Percentiles rank a stretch among this genome's conserved stretches.
These are phyloP conservation scores for Cerioporus squamosus DNA, from an alignment of 1,284 basidiomycete species.

Conservation along the genomic window DNA sequence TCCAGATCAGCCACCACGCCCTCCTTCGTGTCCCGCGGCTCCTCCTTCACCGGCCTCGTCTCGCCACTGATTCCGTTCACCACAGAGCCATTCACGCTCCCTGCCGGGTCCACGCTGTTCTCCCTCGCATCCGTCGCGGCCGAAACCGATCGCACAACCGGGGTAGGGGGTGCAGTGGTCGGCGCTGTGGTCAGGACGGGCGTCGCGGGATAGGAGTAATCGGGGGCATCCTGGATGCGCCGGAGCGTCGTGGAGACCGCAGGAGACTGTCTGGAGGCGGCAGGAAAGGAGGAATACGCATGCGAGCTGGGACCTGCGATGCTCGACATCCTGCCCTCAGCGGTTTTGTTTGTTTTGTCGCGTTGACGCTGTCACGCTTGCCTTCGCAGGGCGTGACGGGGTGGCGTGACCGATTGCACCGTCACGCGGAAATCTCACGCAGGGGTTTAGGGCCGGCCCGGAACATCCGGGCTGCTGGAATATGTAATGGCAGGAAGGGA, in stretches of 20 bases:
- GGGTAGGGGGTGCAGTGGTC: slow-evolving; percentile 21
- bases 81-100: background rate
- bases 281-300: slow-evolving; percentile 36
- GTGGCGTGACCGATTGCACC: background rate
- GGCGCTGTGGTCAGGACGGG: slow-evolving; percentile 9
- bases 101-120: slow-evolving; percentile 10
- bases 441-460: slow-evolving; percentile 43
- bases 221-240: slow-evolving; percentile 17
- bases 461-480: background rate
- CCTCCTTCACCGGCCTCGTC: background rate
- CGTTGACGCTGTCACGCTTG: slow-evolving; percentile 43
- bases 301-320: slow-evolving; percentile 37
- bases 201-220: slow-evolving; percentile 11
- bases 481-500: no score
- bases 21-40: slow-evolving; percentile 8
- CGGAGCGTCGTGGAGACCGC: slow-evolving; percentile 23
- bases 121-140: slow-evolving; percentile 14
- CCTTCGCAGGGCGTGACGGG: slow-evolving; percentile 44
- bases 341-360: slow-evolving; percentile 50
- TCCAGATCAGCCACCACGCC: slow-evolving; percentile 30
- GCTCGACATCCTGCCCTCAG: slow-evolving; percentile 55
- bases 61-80: background rate
- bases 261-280: slow-evolving; percentile 13
- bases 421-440: background rate
- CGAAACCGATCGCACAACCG: slow-evolving; percentile 16